A percentile compares a stretch with the other conserved stretches of the same genome.
These are phyloP conservation scores for Alternaria gaisen DNA, from an alignment of 2,329 filamentous ascomycete species.

Conservation along the genomic window DNA sequence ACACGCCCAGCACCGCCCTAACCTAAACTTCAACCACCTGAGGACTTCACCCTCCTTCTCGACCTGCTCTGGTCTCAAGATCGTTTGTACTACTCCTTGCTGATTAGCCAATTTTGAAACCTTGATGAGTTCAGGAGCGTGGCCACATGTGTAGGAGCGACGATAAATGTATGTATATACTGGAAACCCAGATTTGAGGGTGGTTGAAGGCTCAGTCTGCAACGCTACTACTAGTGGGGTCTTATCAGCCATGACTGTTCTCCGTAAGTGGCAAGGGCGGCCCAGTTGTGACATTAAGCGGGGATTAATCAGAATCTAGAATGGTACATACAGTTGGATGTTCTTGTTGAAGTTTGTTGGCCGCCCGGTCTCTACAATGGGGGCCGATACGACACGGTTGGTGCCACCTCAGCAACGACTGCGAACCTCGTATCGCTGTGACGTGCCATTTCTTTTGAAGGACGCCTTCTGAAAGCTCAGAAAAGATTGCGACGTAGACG, in stretches of 20 bases:
- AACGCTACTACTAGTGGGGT: background rate
- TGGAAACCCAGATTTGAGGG: background rate
- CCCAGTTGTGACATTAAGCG: background rate
- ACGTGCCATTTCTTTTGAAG: background rate
- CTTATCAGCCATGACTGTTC: constrained; percentile 8
- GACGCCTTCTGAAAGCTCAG: background rate
- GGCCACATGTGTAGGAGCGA: constrained; percentile 27
- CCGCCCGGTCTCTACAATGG: constrained; percentile 1
- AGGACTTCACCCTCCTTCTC: background rate
- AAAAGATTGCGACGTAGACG: background rate
- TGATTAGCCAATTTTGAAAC: constrained; percentile 11
- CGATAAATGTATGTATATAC: constrained; percentile 25
- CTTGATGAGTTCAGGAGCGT: constrained; percentile 28
- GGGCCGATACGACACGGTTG: background rate
- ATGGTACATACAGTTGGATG: constrained; percentile 9
- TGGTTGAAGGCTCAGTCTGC: background rate
- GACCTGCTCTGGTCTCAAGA: constrained; percentile 6
- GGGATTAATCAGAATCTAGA: background rate
- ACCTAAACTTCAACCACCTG: constrained; percentile 8
- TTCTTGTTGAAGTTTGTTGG: constrained; percentile 4
- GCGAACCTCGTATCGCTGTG: background rate
- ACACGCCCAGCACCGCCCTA: constrained; percentile 18
- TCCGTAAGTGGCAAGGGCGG: background rate
- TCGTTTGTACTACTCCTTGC: constrained; percentile 9
- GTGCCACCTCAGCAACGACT: background rate